Percentiles rank a stretch among this genome's conserved stretches.
Evolutionary conservation across 805 yeast genomes (phyloP).

Genomic region (Candida lessepsii): DNA sequence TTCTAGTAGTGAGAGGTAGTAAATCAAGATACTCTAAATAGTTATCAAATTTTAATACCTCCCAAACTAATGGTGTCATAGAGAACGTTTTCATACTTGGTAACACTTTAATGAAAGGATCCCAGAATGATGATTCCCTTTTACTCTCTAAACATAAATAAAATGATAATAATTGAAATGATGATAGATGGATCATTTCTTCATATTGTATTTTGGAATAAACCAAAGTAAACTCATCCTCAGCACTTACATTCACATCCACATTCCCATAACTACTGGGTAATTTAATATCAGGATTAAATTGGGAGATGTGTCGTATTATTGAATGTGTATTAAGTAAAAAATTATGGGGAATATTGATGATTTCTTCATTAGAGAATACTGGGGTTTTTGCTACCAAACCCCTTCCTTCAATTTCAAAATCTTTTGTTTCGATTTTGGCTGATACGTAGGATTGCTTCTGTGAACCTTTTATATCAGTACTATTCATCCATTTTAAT

Average conservation of each 20-base stretch:
- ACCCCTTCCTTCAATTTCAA: constrained; percentile 53
- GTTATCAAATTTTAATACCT: constrained; percentile 26
- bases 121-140: constrained; percentile 51
- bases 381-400: constrained; percentile 45
- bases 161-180: constrained; percentile 59
- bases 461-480: not conserved
- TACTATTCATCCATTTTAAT: constrained; percentile 8
- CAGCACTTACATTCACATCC: constrained; percentile 10
- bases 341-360: constrained; percentile 56
- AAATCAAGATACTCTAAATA: constrained; percentile 27
- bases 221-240: constrained; percentile 27
- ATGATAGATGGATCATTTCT: constrained; percentile 44
- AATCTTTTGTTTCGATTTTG: constrained; percentile 7
- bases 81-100: constrained; percentile 57
- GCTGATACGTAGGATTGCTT: constrained; percentile 8
- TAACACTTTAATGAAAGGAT: constrained; percentile 62
- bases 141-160: constrained; percentile 46
- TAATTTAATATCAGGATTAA: constrained; percentile 32
- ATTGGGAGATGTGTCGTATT: constrained; percentile 39
- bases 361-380: constrained; percentile 41
- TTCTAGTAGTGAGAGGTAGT: constrained; percentile 45
- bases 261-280: constrained; percentile 19
- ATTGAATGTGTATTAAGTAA: constrained; percentile 60
- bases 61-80: constrained; percentile 66
- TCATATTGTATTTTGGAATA: constrained; percentile 31